Conservation (phyloP, 2,329 filamentous ascomycete species). For the Eutypa lata region DNA sequence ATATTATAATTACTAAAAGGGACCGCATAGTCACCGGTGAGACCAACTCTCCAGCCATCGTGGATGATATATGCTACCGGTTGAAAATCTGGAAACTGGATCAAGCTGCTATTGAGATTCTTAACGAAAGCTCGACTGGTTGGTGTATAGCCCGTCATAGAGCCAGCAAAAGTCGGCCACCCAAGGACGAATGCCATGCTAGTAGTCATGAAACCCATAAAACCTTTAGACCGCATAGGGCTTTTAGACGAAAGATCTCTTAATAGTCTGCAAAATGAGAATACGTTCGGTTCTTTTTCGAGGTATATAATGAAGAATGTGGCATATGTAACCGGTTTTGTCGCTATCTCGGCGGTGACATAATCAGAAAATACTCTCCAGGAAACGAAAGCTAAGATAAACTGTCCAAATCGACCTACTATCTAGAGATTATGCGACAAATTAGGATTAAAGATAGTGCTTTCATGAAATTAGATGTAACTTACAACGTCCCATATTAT, state of each 20-base stretch:
- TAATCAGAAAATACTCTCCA: slow-evolving; percentile 27
- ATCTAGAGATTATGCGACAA: too few species aligned
- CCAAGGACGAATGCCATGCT: slow-evolving; percentile 21
- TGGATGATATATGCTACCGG: slow-evolving; percentile 19
- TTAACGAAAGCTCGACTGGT: slow-evolving; percentile 18
- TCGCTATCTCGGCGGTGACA: slow-evolving; percentile 21
- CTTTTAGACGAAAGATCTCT: slow-evolving; percentile 15
- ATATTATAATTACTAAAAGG: background rate
- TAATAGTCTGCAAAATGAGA: slow-evolving; percentile 12
- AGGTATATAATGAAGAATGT: slow-evolving; percentile 23
- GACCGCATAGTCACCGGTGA: slow-evolving; percentile 11
- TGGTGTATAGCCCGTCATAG: slow-evolving; percentile 28
- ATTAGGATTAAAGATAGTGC: too few species aligned
- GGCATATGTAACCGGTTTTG: slow-evolving; percentile 22
- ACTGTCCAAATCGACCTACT: too few species aligned
- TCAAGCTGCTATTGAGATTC: slow-evolving; percentile 9
- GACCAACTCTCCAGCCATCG: slow-evolving; percentile 18
- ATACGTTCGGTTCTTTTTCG: slow-evolving; percentile 13
- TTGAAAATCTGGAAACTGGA: slow-evolving; percentile 13
- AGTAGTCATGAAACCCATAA: slow-evolving; percentile 20
- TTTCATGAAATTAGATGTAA: background rate
- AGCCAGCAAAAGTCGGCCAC: slow-evolving; percentile 26
- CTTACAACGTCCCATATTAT: background rate
- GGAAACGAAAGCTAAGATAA: slow-evolving; percentile 18
- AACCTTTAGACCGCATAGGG: slow-evolving; percentile 15